Base-by-base conservation (phyloP, 169 alveolate genomes). In the Plasmodium gallinaceum region DNA sequence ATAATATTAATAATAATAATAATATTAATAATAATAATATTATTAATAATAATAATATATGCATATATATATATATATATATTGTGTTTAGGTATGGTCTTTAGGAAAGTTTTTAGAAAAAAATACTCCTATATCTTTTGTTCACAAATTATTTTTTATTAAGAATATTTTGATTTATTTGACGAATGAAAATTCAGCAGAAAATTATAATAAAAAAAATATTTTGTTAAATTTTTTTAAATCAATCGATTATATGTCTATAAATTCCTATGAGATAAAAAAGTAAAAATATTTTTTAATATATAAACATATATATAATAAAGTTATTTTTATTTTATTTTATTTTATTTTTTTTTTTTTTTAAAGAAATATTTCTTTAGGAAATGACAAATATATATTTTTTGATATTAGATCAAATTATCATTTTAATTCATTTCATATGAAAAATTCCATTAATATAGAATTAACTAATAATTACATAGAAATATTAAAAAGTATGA, bases 211-310 rank as follows among this genome's bases (percentile, higher is more conserved):
- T 16, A 83, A 66, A 16, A 83, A 83, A 45, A 61, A 83, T 45
- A 46, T 68, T 24, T 48, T 83, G 20, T 39, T 83, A 16, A 60
- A 68, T 39, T 83, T 83, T 57, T 83, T 83, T 26, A 83, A 83
- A 24, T 68, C 80, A 9, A 83, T 83, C 45, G 91, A 83, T 39
- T 83, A 83, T 58, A 83, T 83, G 91, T 69, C 91, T 32, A 51
- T 68, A 26, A 83, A 83, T 69, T 32, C 91, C 7, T 83, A 68
- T 54, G 91, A 83, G 16, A 68, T 83, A 57, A 54, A 52, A 18
- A 83, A 69, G 90, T 80, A 14, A 1, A 32, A 39, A 73, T 22
- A 5, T 69, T 5, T 26, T 9, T 46, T 18, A 45, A 20, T 16
- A 54, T n/a, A 54, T 54, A 12, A 16, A 14, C 14, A n/a, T 54